Evolutionary conservation across 2,329 filamentous ascomycete genomes (phyloP).

Genomic region (Waltergamsia citrina): DNA sequence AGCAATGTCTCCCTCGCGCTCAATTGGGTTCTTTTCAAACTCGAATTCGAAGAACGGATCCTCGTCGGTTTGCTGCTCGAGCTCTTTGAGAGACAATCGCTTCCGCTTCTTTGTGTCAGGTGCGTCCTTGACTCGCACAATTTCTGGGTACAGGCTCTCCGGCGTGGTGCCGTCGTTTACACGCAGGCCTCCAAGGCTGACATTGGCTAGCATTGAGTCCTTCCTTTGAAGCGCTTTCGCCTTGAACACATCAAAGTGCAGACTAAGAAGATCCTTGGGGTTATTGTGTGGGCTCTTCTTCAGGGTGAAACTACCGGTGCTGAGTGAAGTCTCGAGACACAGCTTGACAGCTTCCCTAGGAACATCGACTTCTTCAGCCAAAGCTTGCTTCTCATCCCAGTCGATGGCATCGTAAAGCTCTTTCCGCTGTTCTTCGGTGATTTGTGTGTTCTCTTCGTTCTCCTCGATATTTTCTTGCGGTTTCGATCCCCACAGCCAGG

Average conservation of each 20-base stretch:
- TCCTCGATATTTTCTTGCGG: conserved; percentile 50
- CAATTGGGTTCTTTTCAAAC: conserved; percentile 90
- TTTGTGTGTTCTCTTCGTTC: conserved; percentile 64
- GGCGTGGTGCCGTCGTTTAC: conserved; percentile 94
- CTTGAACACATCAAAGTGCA: conserved; percentile 92
- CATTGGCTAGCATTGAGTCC: conserved; percentile 79
- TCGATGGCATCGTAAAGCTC: conserved; percentile 97
- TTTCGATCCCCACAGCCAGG: conserved; percentile 86
- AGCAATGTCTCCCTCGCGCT: conserved; percentile 84
- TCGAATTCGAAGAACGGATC: conserved; percentile 89
- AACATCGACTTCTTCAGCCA: conserved; percentile 79
- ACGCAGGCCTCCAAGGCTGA: conserved; percentile 85
- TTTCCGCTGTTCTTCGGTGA: conserved; percentile 92
- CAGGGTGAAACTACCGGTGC: conserved; percentile 91
- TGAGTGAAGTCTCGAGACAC: conserved; percentile 85
- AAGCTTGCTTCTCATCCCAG: conserved; percentile 90
- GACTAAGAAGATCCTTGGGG: conserved; percentile 70
- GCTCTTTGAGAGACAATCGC: conserved; percentile 42
- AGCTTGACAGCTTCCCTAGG: conserved; percentile 89
- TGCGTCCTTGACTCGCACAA: conserved; percentile 89
- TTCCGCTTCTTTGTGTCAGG: conserved; percentile 39
- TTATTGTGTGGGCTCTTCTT: conserved; percentile 58
- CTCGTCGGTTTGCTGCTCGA: conserved; percentile 34
- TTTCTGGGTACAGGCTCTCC: conserved; percentile 85
- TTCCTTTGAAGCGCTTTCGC: conserved; percentile 83